A percentile compares a stretch with the other conserved stretches of the same genome.
Evolutionary conservation across 2,329 filamentous ascomycete species (phyloP).

Genomic region (Arthroderma uncinatum): DNA sequence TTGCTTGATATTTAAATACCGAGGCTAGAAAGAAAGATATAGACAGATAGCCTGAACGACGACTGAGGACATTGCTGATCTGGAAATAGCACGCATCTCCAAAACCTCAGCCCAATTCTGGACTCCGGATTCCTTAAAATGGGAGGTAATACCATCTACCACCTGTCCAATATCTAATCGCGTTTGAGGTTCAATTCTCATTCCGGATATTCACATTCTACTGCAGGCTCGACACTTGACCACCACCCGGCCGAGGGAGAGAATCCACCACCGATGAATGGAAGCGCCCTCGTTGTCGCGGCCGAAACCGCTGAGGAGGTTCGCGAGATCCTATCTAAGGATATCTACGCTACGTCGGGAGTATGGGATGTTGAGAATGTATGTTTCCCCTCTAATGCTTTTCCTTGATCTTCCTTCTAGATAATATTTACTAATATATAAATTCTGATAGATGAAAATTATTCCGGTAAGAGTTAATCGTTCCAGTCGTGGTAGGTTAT

Average conservation of each 20-base stretch:
- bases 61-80: not conserved
- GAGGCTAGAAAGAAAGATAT: too few species aligned
- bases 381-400: conserved; percentile 19
- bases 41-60: too few species aligned
- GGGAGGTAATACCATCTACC: conserved; percentile 43
- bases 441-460: not conserved
- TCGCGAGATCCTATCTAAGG: conserved; percentile 52
- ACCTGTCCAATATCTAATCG: too few species aligned
- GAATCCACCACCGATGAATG: conserved; percentile 51
- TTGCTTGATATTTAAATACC: too few species aligned
- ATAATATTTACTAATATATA: not conserved
- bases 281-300: conserved; percentile 57
- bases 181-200: not conserved
- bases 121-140: conserved; percentile 50
- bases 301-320: conserved; percentile 62
- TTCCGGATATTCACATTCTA: not conserved
- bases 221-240: conserved; percentile 54
- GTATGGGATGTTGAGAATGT: conserved; percentile 72
- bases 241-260: conserved; percentile 54
- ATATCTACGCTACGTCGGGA: conserved; percentile 59
- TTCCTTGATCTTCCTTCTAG: not conserved
- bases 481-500: not conserved
- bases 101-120: conserved; percentile 41
- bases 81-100: conserved; percentile 43
- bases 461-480: not conserved